Evolutionary conservation across 176 grass and related monocot species (phyloP).

Genomic region (Ananas comosus): DNA sequence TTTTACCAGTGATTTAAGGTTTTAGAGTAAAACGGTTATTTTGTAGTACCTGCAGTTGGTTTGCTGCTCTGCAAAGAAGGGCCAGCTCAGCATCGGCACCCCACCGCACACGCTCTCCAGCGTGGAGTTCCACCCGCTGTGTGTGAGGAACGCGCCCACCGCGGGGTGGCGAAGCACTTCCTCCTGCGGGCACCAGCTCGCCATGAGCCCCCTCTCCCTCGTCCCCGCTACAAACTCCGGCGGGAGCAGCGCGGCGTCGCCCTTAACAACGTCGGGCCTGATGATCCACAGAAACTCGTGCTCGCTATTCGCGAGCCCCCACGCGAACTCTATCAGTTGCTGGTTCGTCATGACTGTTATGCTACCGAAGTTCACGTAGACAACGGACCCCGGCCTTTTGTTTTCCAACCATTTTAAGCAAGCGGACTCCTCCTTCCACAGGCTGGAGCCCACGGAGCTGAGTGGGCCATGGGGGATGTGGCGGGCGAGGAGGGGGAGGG

Average conservation of each 20-base stretch:
- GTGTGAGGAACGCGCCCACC: slow-evolving; percentile 8
- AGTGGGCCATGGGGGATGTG: not conserved
- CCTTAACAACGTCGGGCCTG: not conserved
- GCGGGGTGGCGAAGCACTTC: not conserved
- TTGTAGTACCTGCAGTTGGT: not conserved
- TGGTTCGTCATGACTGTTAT: slow-evolving; percentile 5
- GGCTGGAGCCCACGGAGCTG: not conserved
- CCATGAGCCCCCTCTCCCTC: slow-evolving; percentile 2
- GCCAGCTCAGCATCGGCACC: slow-evolving; percentile 18
- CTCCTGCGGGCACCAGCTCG: slow-evolving; percentile 11
- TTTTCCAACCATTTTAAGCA: not conserved
- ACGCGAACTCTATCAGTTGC: slow-evolving; percentile 12
- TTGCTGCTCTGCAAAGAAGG: slow-evolving; percentile 16
- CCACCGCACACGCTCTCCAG: slow-evolving; percentile 2
- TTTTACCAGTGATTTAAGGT: no score
- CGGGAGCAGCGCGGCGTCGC: slow-evolving; percentile 3
- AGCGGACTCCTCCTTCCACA: slow-evolving; percentile 1
- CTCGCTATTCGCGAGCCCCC: slow-evolving; percentile 5
- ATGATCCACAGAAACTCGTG: slow-evolving; percentile 9
- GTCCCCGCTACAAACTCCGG: not conserved
- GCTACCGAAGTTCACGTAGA: slow-evolving; percentile 18
- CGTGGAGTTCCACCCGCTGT: slow-evolving; percentile 16
- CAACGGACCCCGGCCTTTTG: not conserved
- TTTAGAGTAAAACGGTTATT: no score
- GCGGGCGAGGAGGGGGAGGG: not conserved